Evolutionary conservation across 441 rosid species (phyloP).

Genomic region (Pelargonium australe): DNA sequence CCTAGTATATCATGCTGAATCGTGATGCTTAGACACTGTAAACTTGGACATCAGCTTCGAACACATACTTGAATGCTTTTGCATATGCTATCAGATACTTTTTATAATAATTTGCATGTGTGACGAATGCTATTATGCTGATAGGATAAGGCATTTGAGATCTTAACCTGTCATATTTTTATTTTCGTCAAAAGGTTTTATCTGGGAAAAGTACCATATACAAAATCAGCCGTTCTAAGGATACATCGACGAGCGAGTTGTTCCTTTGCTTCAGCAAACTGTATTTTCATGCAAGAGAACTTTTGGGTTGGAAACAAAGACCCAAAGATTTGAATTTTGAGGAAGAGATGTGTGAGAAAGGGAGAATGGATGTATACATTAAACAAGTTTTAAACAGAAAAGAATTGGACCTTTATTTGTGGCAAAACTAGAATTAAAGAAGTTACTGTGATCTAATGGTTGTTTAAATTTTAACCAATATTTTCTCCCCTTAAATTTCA

Average conservation of each 20-base stretch:
- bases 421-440: neutral
- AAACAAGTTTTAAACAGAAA: neutral
- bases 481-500: neutral
- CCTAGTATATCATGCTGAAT: neutral
- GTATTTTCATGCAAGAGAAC: neutral
- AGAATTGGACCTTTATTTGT: neutral
- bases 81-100: neutral
- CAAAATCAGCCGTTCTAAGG: neutral
- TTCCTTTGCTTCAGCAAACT: neutral
- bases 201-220: neutral
- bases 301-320: neutral
- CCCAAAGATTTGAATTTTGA: neutral
- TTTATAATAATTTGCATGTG: neutral
- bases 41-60: neutral
- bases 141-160: neutral
- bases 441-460: neutral
- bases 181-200: neutral
- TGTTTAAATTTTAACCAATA: neutral
- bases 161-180: neutral
- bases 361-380: neutral
- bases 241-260: neutral
- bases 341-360: neutral
- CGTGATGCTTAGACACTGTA: neutral
- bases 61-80: neutral
- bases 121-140: neutral